Base-by-base conservation (phyloP, 129 eudicot species). In the Helichrysum umbraculigerum region DNA sequence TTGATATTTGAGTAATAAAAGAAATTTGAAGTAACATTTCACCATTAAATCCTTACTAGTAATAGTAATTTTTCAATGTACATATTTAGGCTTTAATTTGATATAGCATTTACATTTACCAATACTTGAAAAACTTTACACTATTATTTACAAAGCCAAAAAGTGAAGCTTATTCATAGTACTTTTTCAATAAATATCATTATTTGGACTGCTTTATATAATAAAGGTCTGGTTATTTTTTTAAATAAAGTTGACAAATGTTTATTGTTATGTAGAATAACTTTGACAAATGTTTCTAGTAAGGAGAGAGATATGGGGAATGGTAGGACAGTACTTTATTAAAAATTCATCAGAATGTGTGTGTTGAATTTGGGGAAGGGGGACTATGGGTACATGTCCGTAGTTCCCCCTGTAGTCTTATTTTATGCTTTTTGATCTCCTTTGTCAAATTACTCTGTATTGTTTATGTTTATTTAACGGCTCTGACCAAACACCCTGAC, bases 381-480 rank as follows among this genome's bases (percentile, higher is more conserved):
- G 17, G 35, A 12, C 34, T 25, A 11, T 67, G 71, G 52, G 89
- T 86, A 86, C 90, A 44, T 80, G 71, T 86, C 90, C 90, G 90
- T 86, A 78, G 90, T 86, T 83, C 90, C 90, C 81, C n/a, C 5
- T 57, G 0, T 5, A 20, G 64, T 72, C 79, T 42, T 74, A 71
- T 80, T 80, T 56, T 67, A 30, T 74, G 70, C 47, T 16, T 7
- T 57, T 57, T 57, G 9, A 58, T 78, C 64, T 62, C 19, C 17
- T 74, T 60, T 37, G 12, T 7, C 66, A 7, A 15, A 29, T 62
- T 71, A 14, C 37, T 66, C 28, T 25, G 28, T 25, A 25, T 44
- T 19, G 5, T 69, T 68, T 68, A 35, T 37, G 67, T 39, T 5
- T 4, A 72, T 47, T 78, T 61, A 81, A 56, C 81, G 73, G 88